These are phyloP conservation scores for Glaciozyma martinii DNA, from an alignment of 768 basidiomycete genomes.

Conservation along the genomic window DNA sequence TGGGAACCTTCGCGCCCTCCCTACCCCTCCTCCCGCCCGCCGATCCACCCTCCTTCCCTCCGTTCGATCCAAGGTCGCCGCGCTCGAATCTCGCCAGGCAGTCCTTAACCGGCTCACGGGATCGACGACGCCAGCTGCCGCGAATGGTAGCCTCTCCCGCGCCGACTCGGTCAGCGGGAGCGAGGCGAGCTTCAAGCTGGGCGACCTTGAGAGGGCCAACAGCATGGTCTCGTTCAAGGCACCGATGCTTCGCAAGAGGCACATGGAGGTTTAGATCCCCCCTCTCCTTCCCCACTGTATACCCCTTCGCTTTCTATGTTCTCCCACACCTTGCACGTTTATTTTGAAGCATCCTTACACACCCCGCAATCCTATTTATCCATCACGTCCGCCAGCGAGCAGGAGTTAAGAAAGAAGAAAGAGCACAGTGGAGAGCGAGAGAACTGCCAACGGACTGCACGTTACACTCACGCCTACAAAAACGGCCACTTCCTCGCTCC, in stretches of 20 bases:
- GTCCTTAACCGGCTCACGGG: constrained; percentile 36
- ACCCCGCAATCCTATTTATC: background rate
- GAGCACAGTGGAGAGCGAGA: background rate
- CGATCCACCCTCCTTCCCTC: constrained; percentile 33
- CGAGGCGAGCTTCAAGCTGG: constrained; percentile 21
- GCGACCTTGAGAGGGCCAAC: constrained; percentile 16
- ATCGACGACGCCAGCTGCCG: background rate
- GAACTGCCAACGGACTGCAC: too few relatives aligned
- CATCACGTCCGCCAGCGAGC: background rate
- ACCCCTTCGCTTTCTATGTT: background rate
- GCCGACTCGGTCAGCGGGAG: constrained; percentile 22
- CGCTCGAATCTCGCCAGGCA: constrained; percentile 38
- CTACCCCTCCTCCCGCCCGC: background rate
- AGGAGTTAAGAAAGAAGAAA: too few relatives aligned
- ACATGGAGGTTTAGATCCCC: background rate
- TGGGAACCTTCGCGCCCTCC: constrained; percentile 10
- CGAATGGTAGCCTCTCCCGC: background rate
- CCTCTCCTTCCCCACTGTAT: background rate
- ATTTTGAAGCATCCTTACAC: background rate
- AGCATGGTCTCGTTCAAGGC: constrained; percentile 28
- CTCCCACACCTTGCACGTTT: background rate
- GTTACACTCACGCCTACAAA: background rate
- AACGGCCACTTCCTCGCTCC: background rate
- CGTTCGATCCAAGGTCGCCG: constrained; percentile 36
- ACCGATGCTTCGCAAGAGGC: constrained; percentile 12